Percentiles rank a stretch among this genome's conserved stretches.
Evolutionary conservation across 345 rosid species (phyloP).

Genomic region (Populus davidiana): DNA sequence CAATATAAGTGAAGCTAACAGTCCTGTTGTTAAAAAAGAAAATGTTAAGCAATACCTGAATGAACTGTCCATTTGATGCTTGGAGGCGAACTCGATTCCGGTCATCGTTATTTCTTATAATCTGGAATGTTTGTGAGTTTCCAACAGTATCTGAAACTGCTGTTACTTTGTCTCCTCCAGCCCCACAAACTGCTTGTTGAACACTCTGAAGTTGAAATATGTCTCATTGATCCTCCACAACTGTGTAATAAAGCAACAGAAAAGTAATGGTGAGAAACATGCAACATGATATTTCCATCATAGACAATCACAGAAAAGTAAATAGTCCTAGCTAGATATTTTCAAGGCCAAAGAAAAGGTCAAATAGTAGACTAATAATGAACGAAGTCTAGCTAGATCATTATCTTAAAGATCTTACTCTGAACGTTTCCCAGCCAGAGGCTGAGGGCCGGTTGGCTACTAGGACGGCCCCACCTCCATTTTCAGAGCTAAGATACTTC

Average conservation of each 20-base stretch:
- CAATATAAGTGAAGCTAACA: too few species aligned
- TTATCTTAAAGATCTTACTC: background rate
- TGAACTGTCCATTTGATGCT: slow-evolving; percentile 34
- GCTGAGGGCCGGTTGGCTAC: slow-evolving; percentile 27
- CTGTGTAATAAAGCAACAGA: slow-evolving; percentile 7
- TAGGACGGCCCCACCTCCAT: slow-evolving; percentile 28
- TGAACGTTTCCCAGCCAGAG: slow-evolving; percentile 39
- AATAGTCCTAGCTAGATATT: background rate
- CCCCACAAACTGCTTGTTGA: slow-evolving; percentile 21
- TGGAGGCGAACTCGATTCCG: slow-evolving; percentile 16
- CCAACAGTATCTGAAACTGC: slow-evolving; percentile 14
- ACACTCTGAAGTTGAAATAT: slow-evolving; percentile 24
- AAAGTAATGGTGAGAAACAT: background rate
- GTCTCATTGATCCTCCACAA: slow-evolving; percentile 32
- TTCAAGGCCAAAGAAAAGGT: background rate
- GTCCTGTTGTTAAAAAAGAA: background rate
- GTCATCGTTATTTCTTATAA: slow-evolving; percentile 15
- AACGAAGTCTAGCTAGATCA: background rate
- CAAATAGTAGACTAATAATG: background rate
- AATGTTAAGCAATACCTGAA: slow-evolving; percentile 20
- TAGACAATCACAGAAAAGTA: background rate
- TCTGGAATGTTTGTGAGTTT: slow-evolving; percentile 20
- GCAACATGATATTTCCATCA: background rate
- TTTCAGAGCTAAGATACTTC: slow-evolving; percentile 25
- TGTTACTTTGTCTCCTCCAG: slow-evolving; percentile 10